These are phyloP conservation scores for Pezicula radicicola DNA, from an alignment of 2,329 filamentous ascomycete species.

Conservation along the genomic window DNA sequence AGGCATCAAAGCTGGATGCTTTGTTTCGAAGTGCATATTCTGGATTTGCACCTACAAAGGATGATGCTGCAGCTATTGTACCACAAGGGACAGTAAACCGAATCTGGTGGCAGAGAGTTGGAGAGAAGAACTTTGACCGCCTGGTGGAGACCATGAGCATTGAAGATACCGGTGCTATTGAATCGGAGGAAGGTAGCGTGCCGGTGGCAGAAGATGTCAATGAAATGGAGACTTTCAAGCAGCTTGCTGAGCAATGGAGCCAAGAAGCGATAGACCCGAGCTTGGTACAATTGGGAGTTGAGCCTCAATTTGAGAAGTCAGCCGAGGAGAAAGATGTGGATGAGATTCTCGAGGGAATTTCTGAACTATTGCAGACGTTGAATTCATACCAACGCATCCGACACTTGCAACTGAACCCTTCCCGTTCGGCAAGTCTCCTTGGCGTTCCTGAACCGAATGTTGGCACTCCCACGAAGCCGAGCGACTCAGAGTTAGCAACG, in stretches of 20 bases:
- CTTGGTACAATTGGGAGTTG: conserved; percentile 28
- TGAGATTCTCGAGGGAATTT: conserved; percentile 70
- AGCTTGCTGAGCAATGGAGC: conserved; percentile 57
- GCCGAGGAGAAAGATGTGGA: conserved; percentile 59
- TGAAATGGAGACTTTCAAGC: conserved; percentile 37
- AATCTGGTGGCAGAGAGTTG: conserved; percentile 74
- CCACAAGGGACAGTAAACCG: conserved; percentile 64
- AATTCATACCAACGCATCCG: conserved; percentile 78
- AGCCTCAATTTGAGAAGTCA: conserved; percentile 43
- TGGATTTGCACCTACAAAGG: conserved; percentile 73
- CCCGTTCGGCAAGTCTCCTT: conserved; percentile 58
- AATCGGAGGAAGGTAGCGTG: conserved; percentile 2
- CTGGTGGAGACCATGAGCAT: conserved; percentile 43
- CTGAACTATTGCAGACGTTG: conserved; percentile 72
- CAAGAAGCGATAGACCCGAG: conserved; percentile 55
- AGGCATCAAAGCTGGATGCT: conserved; percentile 67
- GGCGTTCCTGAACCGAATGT: conserved; percentile 57
- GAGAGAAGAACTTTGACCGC: conserved; percentile 62
- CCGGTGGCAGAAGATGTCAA: conserved; percentile 19
- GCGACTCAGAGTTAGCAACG: conserved; percentile 48
- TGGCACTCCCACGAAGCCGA: conserved; percentile 63
- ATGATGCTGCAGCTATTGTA: conserved; percentile 69
- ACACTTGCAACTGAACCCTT: conserved; percentile 64
- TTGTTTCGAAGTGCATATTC: conserved; percentile 77
- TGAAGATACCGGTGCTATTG: conserved; percentile 2